Percentiles rank a stretch among this genome's conserved stretches.
These are phyloP conservation scores for Phytopythium mirpurense DNA, from an alignment of 352 stramenopile genomes.

Conservation along the genomic window DNA sequence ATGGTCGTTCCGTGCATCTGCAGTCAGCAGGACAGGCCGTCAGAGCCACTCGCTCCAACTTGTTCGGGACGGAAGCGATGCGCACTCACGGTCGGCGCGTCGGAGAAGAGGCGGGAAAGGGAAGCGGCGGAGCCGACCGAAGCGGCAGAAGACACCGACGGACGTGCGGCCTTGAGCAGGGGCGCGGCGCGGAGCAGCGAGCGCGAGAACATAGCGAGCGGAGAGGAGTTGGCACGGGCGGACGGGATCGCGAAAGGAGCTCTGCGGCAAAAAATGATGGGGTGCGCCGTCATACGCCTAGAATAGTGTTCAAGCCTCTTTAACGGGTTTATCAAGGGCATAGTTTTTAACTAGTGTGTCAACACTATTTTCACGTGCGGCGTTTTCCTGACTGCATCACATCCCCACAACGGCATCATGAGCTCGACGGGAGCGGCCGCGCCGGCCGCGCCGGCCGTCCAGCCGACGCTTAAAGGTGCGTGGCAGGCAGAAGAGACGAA, in stretches of 20 bases:
- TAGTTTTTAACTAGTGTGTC: neutral
- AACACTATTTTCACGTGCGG: neutral
- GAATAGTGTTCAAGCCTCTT: neutral
- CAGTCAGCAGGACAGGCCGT: neutral
- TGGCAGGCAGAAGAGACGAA: neutral
- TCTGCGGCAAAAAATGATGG: neutral
- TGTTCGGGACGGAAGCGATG: neutral
- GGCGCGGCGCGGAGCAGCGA: slow-evolving; percentile 47
- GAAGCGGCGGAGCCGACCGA: slow-evolving; percentile 12
- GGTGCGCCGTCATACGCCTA: neutral
- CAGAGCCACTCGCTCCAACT: neutral
- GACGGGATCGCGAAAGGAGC: neutral
- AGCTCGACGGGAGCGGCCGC: slow-evolving; percentile 15
- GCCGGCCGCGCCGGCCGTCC: slow-evolving; percentile 21
- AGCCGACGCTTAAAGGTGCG: slow-evolving; percentile 77
- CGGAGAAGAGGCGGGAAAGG: slow-evolving; percentile 38
- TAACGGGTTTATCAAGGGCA: neutral
- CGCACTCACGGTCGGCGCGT: slow-evolving; percentile 35
- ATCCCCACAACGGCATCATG: too few relatives aligned
- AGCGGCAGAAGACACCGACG: slow-evolving; percentile 5
- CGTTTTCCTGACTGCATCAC: too few relatives aligned
- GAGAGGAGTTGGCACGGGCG: neutral
- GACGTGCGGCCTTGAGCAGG: slow-evolving; percentile 6
- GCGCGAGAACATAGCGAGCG: slow-evolving; percentile 44
- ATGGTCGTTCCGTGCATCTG: slow-evolving; percentile 97